These are phyloP conservation scores for Globisporangium paroecandrum DNA, from an alignment of 352 stramenopile species.

Conservation along the genomic window DNA sequence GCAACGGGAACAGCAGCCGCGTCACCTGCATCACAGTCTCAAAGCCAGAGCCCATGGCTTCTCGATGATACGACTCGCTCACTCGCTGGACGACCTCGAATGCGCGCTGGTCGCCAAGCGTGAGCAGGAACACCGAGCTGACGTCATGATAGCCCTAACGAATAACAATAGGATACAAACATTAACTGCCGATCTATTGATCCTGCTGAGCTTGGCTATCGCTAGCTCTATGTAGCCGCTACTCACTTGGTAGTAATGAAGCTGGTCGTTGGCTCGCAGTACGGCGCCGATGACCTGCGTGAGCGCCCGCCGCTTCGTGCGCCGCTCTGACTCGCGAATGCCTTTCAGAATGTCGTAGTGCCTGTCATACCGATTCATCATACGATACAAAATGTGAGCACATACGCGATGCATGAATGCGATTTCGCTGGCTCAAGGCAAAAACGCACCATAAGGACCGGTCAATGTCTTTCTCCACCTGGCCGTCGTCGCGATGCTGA, in stretches of 20 bases:
- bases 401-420: background rate
- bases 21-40: constrained; percentile 66
- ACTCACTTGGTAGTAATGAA: constrained; percentile 78
- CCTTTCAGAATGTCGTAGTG: constrained; percentile 67
- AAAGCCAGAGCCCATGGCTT: constrained; percentile 86
- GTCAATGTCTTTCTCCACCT: constrained; percentile 85
- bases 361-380: constrained; percentile 21
- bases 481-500: constrained; percentile 55
- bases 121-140: constrained; percentile 78
- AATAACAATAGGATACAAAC: background rate
- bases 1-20: constrained; percentile 63
- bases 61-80: constrained; percentile 86
- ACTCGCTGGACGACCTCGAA: constrained; percentile 68
- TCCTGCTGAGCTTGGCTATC: constrained; percentile 19
- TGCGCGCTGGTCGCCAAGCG: constrained; percentile 68
- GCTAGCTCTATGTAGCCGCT: constrained; percentile 15
- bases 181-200: too few relatives aligned
- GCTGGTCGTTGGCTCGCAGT: constrained; percentile 37
- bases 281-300: constrained; percentile 59
- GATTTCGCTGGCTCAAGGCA: background rate
- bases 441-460: constrained; percentile 59
- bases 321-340: constrained; percentile 63
- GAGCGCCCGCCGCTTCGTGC: constrained; percentile 52
- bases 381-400: background rate
- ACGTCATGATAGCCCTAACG: constrained; percentile 91